Base-by-base conservation (phyloP, 441 rosid species). In the Euphorbia schlechtendalii region DNA sequence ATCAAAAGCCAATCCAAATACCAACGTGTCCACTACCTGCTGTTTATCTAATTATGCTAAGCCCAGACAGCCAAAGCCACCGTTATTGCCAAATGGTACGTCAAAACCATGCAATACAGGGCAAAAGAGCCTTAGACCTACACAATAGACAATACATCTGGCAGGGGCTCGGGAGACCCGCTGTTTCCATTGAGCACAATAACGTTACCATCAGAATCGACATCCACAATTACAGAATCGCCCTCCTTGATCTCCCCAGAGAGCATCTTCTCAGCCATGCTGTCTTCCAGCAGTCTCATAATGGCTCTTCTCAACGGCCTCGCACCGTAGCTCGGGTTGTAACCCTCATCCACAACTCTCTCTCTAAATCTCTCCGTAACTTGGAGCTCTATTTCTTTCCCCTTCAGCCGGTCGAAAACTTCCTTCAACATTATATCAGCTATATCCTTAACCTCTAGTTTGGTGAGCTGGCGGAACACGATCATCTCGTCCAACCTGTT, bases 251-350 rank as follows among this genome's bases (percentile, higher is more conserved):
- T 94, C 59, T 94, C 98, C 63, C 94, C 78, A 12, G 94, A 80
- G n/a, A 94, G 98, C 99, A 94, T 89, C 73, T 94, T 94, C 86
- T 95, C 99, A 0, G 98, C 99, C 99, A 95, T 86, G 70, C 92
- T 85, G 72, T 95, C 99, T 69, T 95, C 99, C 32, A 95, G 77
- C 36, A 91, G 87, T 76, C 98, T 85, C 98, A 91, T 89, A 1
- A 95, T 88, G 38, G 98, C 99, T 75, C 99, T 84, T 81, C 99
- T 83, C 59, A 94, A 76, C 53, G 99, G 98, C 80, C 98, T 87
- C 0, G 99, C 99, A 0, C 99, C 99, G 21, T 94, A 94, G 68
- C 96, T 89, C 5, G 98, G 99, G 65, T 91, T 85, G 34, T 87
- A 94, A 11, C 99, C 99, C 81, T 94, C 99, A 1, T 91, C 90